A percentile compares a stretch with the other conserved stretches of the same genome.
These are phyloP conservation scores for Hericium rajendrae DNA, from an alignment of 768 basidiomycete genomes.

Conservation along the genomic window DNA sequence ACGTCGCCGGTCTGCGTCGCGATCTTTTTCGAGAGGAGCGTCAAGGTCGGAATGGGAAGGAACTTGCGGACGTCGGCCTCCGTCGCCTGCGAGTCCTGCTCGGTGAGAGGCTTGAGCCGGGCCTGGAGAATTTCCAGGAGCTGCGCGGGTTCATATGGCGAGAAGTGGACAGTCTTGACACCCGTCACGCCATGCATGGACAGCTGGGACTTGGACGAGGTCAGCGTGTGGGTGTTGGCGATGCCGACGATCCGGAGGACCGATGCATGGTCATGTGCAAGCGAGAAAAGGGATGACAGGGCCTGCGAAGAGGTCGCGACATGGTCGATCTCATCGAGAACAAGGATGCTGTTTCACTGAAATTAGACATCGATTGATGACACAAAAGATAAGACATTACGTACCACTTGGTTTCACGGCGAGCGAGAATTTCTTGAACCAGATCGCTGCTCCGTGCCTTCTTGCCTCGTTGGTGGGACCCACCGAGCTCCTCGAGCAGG, in stretches of 20 bases:
- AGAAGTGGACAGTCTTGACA: slow-evolving; percentile 66
- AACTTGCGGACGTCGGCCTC: slow-evolving; percentile 34
- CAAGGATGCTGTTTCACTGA: slow-evolving; percentile 42
- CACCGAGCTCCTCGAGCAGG: slow-evolving; percentile 46
- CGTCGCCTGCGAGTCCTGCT: slow-evolving; percentile 13
- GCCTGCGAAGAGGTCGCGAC: slow-evolving; percentile 52
- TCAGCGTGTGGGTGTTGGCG: slow-evolving; percentile 83
- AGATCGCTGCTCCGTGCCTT: slow-evolving; percentile 27
- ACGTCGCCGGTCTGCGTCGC: slow-evolving; percentile 81
- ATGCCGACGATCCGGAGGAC: slow-evolving; percentile 70
- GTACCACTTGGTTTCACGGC: slow-evolving; percentile 46
- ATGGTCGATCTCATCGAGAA: slow-evolving; percentile 85
- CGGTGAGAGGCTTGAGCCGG: slow-evolving; percentile 46
- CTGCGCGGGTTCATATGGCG: slow-evolving; percentile 67
- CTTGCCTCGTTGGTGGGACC: slow-evolving; percentile 29
- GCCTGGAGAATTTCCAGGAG: slow-evolving; percentile 59
- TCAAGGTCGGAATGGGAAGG: slow-evolving; percentile 53
- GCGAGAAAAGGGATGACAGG: slow-evolving; percentile 54
- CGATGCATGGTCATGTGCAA: slow-evolving; percentile 45
- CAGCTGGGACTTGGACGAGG: slow-evolving; percentile 36
- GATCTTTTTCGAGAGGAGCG: slow-evolving; percentile 69
- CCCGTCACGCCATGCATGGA: slow-evolving; percentile 19
- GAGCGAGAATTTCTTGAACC: slow-evolving; percentile 35
- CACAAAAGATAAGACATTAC: neutral
- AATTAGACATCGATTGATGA: neutral